A percentile compares a stretch with the other conserved stretches of the same genome.
Conservation (phyloP, 805 yeast genomes). For the Candida sphagnicola region DNA sequence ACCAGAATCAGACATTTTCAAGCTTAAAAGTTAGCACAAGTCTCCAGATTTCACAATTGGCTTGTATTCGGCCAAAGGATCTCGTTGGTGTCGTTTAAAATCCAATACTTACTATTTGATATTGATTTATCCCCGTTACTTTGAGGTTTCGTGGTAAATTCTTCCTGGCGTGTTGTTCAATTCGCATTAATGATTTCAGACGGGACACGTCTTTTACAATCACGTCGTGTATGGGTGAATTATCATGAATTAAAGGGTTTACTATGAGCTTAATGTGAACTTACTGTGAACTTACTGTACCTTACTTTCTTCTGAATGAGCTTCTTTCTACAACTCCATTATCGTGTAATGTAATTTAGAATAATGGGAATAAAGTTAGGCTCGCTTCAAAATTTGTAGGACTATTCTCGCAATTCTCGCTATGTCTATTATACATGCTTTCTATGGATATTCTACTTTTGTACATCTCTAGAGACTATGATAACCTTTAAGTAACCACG, state of each 20-base stretch:
- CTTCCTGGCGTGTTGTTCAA: slow-evolving; percentile 5
- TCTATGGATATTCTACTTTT: too few relatives aligned
- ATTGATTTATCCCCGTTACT: slow-evolving; percentile 17
- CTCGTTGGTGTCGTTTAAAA: background rate
- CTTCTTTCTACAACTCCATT: background rate
- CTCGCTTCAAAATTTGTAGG: too few relatives aligned
- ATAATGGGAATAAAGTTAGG: too few relatives aligned
- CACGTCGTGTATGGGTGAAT: background rate
- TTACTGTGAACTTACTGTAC: background rate
- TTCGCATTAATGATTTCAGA: too few relatives aligned
- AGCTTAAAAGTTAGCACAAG: slow-evolving; percentile 1
- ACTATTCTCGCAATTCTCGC: too few relatives aligned
- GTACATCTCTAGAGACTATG: too few relatives aligned
- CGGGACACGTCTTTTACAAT: background rate
- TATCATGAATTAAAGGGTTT: background rate
- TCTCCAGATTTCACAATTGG: background rate
- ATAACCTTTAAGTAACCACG: too few relatives aligned
- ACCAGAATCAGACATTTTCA: slow-evolving; percentile 35
- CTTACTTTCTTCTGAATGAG: background rate
- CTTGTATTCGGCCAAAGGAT: background rate
- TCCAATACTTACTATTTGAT: background rate
- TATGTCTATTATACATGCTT: too few relatives aligned
- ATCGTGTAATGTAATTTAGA: too few relatives aligned
- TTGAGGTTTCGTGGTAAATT: background rate
- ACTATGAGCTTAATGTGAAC: too few relatives aligned